Base-by-base conservation (phyloP, 768 basidiomycete genomes). In the Boletus fagicola region DNA sequence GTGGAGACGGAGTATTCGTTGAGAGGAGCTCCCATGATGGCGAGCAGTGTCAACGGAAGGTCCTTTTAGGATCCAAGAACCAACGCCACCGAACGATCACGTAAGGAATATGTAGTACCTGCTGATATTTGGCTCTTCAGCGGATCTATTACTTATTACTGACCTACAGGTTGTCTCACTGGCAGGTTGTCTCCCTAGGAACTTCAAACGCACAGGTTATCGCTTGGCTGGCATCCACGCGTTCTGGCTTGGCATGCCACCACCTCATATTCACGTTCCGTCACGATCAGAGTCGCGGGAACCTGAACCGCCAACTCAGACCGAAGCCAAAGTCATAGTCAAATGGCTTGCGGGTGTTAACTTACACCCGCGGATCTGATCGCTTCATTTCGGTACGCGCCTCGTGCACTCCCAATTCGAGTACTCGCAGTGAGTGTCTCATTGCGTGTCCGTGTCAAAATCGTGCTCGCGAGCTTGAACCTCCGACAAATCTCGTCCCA, bases 361-460 rank as follows among this genome's bases (percentile, higher is more conserved):
- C 56, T 69, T 69, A 71, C 57, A 57, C 62, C 70, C 72, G 72
- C 70, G 70, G 72, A 69, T 69, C 67, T 69, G 49, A 61, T 53
- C 53, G 56, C 45, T 62, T 58, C 64, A 58, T 62, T 68, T 62
- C 33, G 46, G 57, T 60, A 54, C 46, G 26, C 28, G 60, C 70
- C 69, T 71, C 69, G 65, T 72, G 71, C 45, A 52, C 43, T 42
- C 42, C 40, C 49, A 39, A 36, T 47, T 51, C 43, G 36, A 39
- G 47, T 36, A 43, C 39, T 44, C 22, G 28, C 42, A 43, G 56
- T 49, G 60, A 49, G 59, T 49, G 47, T 59, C 56, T 53, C 55
- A 24, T 62, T 53, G 39, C n/a, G 36, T 45, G 51, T 10, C 33
- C 38, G 18, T 39, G 51, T 40, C 50, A 42, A 38, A 15, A 12